Base-by-base conservation (phyloP, 2,329 filamentous ascomycete genomes). In the Dryadomyces quercus-mongolicae region DNA sequence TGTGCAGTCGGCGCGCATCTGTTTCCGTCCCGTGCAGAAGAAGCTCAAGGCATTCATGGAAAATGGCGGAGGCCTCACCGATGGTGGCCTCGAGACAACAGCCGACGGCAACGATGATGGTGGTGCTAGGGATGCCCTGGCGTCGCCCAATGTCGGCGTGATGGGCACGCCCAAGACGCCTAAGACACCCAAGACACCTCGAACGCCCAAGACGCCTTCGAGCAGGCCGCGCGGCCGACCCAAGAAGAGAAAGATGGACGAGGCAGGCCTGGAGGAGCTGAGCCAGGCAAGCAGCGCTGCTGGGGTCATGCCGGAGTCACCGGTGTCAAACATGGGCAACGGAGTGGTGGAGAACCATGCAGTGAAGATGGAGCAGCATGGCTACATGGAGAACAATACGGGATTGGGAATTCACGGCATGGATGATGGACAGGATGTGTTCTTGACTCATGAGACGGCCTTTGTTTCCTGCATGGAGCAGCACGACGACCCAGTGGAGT, bases 1-100 rank as follows among this genome's bases (percentile, higher is more conserved):
- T 40, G 31, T 48, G 20, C 52, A 57, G 13, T 59, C 57, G 3
- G 60, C 59, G 3, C 56, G 57, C 61, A 76, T 78, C 55, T 82
- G 82, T 67, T 84, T 82, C 64, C 78, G 78, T 22, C 78, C 79
- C 0, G 78, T 80, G 15, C 70, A 76, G 55, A 66, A 75, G 66
- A 73, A 74, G 48, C 66, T 82, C 0, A 69, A 77, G 15, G 54
- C 53, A 10, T 72, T 81, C 5, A 76, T 53, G 10, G 54, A 51
- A 10, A 54, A 15, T 21, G 34, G 45, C 13, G 12, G 36, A 5
- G 38, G 45, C 21, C n/a, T 46, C 16, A 31, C 5, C 9, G 45
- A 22, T 16, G 5, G 43, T 20, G 10, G n/a, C 16, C 18, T 20
- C 6, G 31, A 22, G 6, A 15, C 8, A 8, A 5, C 12, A 8